Conservation (phyloP, 2,329 filamentous ascomycete genomes). For the Didymella exigua region DNA sequence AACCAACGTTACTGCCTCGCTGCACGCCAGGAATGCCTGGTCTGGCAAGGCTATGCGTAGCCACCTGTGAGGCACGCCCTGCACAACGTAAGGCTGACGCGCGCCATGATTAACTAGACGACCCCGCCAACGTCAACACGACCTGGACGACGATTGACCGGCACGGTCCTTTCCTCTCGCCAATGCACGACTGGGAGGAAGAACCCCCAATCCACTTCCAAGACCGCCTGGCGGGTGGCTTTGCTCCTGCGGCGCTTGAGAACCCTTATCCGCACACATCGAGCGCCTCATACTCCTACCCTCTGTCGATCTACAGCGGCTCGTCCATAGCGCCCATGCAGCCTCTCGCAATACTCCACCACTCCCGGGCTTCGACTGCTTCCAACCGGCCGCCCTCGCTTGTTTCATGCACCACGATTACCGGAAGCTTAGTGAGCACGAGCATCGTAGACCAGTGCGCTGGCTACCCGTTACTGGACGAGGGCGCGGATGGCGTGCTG, state of each 20-base stretch:
- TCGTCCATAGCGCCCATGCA: slow-evolving; percentile 41
- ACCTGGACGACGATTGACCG: neutral
- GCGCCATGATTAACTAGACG: neutral
- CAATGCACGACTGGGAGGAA: neutral
- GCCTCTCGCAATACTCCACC: slow-evolving; percentile 26
- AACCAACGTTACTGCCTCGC: neutral
- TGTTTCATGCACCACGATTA: slow-evolving; percentile 32
- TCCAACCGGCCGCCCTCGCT: slow-evolving; percentile 30
- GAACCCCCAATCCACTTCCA: neutral
- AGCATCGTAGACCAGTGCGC: slow-evolving; percentile 28
- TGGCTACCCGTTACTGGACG: slow-evolving; percentile 33
- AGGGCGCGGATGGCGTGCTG: slow-evolving; percentile 36
- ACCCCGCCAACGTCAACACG: neutral
- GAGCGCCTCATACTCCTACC: neutral
- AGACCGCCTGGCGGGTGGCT: neutral
- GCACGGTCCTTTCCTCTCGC: neutral
- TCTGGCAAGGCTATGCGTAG: slow-evolving; percentile 1
- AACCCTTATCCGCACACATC: neutral
- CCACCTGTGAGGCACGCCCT: neutral
- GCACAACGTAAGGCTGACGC: slow-evolving; percentile 9
- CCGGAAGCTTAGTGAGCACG: slow-evolving; percentile 37
- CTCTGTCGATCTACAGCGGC: slow-evolving; percentile 22
- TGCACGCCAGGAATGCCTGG: neutral
- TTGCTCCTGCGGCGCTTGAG: neutral
- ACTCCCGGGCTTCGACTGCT: slow-evolving; percentile 26